Conservation (phyloP, 1,284 basidiomycete species). For the Vanrija sp. region DNA sequence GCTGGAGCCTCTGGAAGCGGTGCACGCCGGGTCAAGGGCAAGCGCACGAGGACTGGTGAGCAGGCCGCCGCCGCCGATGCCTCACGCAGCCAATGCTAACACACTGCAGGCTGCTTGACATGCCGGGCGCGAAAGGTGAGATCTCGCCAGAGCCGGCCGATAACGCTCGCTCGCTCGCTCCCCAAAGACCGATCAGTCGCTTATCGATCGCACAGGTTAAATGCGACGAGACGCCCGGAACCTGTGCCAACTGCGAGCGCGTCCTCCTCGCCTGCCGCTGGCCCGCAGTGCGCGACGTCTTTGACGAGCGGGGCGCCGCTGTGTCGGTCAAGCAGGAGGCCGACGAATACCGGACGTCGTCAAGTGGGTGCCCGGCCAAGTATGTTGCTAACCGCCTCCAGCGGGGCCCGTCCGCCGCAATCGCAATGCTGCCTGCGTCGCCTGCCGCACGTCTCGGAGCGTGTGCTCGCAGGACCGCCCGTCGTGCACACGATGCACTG, state of each 20-base stretch:
- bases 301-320: constrained; percentile 6
- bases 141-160: too few species aligned
- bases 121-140: constrained; percentile 20
- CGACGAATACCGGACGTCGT: too few species aligned
- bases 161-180: neutral
- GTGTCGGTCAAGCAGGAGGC: neutral
- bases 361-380: neutral
- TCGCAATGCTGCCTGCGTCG: constrained; percentile 4
- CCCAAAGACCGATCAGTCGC: too few species aligned
- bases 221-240: constrained; percentile 22
- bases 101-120: constrained; percentile 16
- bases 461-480: constrained; percentile 15
- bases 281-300: constrained; percentile 17
- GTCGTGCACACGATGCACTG: constrained; percentile 8
- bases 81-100: too few species aligned
- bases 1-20: neutral
- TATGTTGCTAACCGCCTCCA: neutral
- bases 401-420: constrained; percentile 13
- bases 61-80: neutral
- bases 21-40: constrained; percentile 13
- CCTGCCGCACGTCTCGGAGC: constrained; percentile 7
- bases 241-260: constrained; percentile 22
- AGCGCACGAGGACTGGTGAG: constrained; percentile 17
- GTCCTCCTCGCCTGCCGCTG: constrained; percentile 18
- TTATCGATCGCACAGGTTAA: constrained; percentile 14